Conservation (phyloP, 805 yeast genomes). For the Metschnikowia arizonensis region DNA sequence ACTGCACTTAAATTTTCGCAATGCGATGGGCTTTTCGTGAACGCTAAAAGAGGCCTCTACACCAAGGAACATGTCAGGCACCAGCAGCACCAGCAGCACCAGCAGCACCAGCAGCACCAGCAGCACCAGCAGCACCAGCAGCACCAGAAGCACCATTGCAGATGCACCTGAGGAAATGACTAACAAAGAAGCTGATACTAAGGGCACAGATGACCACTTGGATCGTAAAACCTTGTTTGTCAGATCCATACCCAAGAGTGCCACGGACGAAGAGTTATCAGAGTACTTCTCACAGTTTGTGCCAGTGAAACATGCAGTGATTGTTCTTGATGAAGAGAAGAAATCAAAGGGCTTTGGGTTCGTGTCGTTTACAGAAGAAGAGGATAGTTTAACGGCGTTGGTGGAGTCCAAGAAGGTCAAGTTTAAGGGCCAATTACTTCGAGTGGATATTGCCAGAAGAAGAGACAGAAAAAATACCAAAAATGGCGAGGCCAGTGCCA, state of each 20-base stretch:
- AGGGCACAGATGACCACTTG: conserved; percentile 27
- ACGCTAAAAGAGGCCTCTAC: background rate
- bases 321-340: conserved; percentile 73
- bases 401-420: conserved; percentile 60
- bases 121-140: no score
- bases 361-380: conserved; percentile 81
- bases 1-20: conserved; percentile 3
- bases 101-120: no score
- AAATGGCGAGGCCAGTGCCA: conserved; percentile 20
- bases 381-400: conserved; percentile 77
- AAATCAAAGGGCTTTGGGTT: conserved; percentile 93
- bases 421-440: conserved; percentile 60
- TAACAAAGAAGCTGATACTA: background rate
- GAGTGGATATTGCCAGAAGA: conserved; percentile 87
- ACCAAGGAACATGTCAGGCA: conserved; percentile 1
- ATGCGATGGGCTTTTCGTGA: conserved; percentile 5
- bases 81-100: no score
- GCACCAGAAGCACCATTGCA: background rate
- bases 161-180: background rate
- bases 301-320: conserved; percentile 92
- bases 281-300: conserved; percentile 87
- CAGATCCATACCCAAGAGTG: conserved; percentile 75
- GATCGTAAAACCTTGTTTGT: conserved; percentile 75
- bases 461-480: conserved; percentile 62
- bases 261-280: conserved; percentile 75